Base-by-base conservation (phyloP, 208 protist species). In the Phytomonas francai region DNA sequence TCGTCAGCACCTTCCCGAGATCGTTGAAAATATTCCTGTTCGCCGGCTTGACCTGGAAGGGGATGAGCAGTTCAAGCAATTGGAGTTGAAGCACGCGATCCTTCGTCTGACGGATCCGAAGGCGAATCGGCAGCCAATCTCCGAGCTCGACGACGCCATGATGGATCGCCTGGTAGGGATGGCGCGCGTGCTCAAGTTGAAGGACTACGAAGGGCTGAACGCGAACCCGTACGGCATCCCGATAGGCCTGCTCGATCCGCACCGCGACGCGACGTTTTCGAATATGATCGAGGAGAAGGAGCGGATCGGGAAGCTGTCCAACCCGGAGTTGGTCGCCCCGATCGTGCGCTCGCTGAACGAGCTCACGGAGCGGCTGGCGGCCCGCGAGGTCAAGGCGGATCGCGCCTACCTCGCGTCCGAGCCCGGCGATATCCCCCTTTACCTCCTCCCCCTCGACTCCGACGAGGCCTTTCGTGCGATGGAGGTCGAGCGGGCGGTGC, bases 121-220 rank as follows among this genome's bases (percentile, higher is more conserved):
- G 49, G 73, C 73, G 67, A 89, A 80, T 70, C 69, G 73, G 16
- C 42, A 61, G 6, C 77, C 81, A 71, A 89, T 91, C 71, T 77
- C 79, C 49, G 78, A 83, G 1, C 67, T 91, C 0, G 85, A 94
- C 66, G 72, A 80, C n/a, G 61, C 82, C 57, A 72, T 91, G 45
- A 91, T 92, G 68, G 75, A 91, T 60, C 83, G 80, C 51, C 81
- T 77, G 0, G 72, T 85, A 49, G 81, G 88, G 61, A 67, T 93
- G 42, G 88, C 85, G 6, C 71, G 76, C 58, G 72, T 81, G 49
- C 81, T 85, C 74, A 79, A 87, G 64, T 62, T 74, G 42, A 73
- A 83, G 63, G 88, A 93, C 54, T 70, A 91, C 28, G 61, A 70
- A 54, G 81, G 74, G 14, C 77, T 92, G 31, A 73, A 90, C 31